Conservation (phyloP, 768 basidiomycete species). For the Podaxis sp. region DNA sequence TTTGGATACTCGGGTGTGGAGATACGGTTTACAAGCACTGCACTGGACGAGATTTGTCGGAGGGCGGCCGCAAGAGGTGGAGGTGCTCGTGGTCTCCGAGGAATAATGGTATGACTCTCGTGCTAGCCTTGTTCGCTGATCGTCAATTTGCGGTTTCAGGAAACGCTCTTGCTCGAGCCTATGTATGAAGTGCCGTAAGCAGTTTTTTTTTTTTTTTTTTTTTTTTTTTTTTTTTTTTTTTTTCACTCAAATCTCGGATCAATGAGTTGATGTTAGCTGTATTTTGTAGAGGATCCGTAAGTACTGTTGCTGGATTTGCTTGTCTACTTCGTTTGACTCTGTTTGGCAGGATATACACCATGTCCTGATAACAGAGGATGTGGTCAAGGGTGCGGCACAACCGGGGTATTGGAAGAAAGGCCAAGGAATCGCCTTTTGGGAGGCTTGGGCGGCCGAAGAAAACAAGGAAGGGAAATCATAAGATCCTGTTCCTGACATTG, state of each 20-base stretch:
- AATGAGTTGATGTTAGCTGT: background rate
- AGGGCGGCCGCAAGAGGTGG: constrained; percentile 80
- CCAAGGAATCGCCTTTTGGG: constrained; percentile 66
- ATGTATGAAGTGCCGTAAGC: constrained; percentile 94
- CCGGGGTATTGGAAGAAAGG: constrained; percentile 76
- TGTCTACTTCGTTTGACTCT: background rate
- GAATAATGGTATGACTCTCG: constrained; percentile 65
- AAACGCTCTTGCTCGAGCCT: constrained; percentile 74
- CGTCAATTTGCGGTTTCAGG: constrained; percentile 38
- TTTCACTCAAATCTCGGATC: background rate
- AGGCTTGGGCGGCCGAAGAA: constrained; percentile 74
- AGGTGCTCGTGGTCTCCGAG: constrained; percentile 85
- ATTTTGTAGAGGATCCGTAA: constrained; percentile 57
- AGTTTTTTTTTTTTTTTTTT: background rate
- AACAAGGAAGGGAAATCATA: constrained; percentile 18
- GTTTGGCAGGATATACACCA: constrained; percentile 61
- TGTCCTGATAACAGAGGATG: constrained; percentile 74
- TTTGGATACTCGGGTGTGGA: constrained; percentile 84
- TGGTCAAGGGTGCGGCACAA: constrained; percentile 56
- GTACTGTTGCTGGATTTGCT: constrained; percentile 15
- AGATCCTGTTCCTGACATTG: background rate
- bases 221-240: background rate
- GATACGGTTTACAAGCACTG: constrained; percentile 79
- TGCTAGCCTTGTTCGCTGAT: too few species aligned
- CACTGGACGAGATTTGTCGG: constrained; percentile 76